These are phyloP conservation scores for Atkinsonella texensis DNA, from an alignment of 2,329 filamentous ascomycete species.

Conservation along the genomic window DNA sequence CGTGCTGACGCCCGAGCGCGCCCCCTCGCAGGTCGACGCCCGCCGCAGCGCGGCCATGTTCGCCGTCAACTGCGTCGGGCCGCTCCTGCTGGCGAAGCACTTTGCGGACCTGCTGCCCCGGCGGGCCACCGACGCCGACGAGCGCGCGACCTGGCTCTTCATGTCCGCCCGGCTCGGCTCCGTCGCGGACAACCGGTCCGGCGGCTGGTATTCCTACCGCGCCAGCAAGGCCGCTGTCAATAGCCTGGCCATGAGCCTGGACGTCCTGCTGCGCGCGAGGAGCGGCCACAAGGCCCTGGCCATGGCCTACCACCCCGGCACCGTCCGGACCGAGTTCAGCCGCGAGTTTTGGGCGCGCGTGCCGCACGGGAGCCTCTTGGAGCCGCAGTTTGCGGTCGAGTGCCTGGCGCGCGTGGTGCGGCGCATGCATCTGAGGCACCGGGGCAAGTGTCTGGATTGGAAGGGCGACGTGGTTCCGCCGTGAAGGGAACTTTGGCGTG, in stretches of 20 bases:
- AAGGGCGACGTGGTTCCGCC: slow-evolving; percentile 50
- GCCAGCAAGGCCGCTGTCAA: slow-evolving; percentile 65
- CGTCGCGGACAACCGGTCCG: slow-evolving; percentile 57
- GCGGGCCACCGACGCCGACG: slow-evolving; percentile 29
- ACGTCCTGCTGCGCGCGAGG: slow-evolving; percentile 48
- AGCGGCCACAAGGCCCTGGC: slow-evolving; percentile 52
- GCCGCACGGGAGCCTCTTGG: slow-evolving; percentile 50
- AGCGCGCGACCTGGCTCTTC: slow-evolving; percentile 54
- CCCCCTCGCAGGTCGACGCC: slow-evolving; percentile 51
- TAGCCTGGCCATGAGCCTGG: slow-evolving; percentile 58
- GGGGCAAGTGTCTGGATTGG: slow-evolving; percentile 60
- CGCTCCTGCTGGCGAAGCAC: slow-evolving; percentile 66
- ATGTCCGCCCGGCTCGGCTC: slow-evolving; percentile 71
- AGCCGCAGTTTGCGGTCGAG: slow-evolving; percentile 52
- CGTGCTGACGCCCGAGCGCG: slow-evolving; percentile 61
- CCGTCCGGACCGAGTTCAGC: slow-evolving; percentile 64
- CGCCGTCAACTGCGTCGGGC: slow-evolving; percentile 60
- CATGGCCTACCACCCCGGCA: slow-evolving; percentile 67
- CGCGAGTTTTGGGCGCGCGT: slow-evolving; percentile 59
- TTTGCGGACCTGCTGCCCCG: slow-evolving; percentile 57
- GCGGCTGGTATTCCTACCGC: slow-evolving; percentile 76
- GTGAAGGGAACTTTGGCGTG: slow-evolving; percentile 19
- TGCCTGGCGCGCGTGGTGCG: slow-evolving; percentile 48
- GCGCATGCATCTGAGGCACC: slow-evolving; percentile 34
- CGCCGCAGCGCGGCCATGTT: slow-evolving; percentile 54